Evolutionary conservation across 306 rosid genomes (phyloP), one percentile per base, ranked within the genome.

Genomic region (Citrullus amarus): DNA sequence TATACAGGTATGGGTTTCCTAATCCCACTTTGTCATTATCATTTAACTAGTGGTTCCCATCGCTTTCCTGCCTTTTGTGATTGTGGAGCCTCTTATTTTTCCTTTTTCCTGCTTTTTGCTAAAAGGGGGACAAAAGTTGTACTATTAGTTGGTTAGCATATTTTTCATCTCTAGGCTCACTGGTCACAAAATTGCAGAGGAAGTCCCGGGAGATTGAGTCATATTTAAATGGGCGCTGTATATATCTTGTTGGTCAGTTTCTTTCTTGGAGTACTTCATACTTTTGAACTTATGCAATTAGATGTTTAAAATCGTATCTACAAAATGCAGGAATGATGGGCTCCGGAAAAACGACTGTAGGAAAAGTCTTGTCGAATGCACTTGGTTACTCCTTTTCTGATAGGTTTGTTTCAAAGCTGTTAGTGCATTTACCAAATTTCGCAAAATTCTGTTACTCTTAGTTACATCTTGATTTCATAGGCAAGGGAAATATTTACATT

Each of bases 261-360:
- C 81, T 83, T 84, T 79, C 77, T 73, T 80, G 60, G 44, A 72
- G 80, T 76, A 44, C 77, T 83, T 84, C 46, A 36, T 80, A 79
- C 39, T 44, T 39, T 56, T 55, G 80, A 60, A 62, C 54, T 41
- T 60, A 32, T 46, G 46, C 59, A 32, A 6, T 32, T 51, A 18
- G 59, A 28, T 62, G 66, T 79, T 79, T 80, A 69, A 36, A 81
- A 79, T 59, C 70, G 60, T 60, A 38, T 69, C 78, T 80, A 73
- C 78, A 82, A 80, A 77, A 79, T 83, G 86, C 89, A 95, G 99
- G 99, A 85, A 95, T 95, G 99, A 95, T 92, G 99, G 99, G 99
- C 59, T 95, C 99, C 60, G 99, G 99, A 81, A 95, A 95, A 88
- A 95, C 99, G 46, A 95, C 99, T 16, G 91, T 95, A 28, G 99